These are phyloP conservation scores for Haplographium delicatum DNA, from an alignment of 495 filamentous ascomycete genomes.

Conservation along the genomic window DNA sequence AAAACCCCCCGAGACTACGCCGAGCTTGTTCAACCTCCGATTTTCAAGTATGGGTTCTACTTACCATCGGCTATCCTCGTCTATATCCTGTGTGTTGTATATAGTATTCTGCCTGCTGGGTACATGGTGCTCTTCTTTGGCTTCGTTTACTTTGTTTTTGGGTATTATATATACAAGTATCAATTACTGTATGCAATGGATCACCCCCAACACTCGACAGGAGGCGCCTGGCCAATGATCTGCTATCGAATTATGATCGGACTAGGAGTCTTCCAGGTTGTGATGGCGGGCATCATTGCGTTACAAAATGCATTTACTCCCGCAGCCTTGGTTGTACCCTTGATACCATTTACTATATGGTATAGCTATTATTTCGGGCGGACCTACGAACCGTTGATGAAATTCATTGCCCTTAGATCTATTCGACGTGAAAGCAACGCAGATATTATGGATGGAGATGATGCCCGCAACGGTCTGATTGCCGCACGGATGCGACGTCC, in stretches of 20 bases:
- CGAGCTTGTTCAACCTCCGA: slow-evolving; percentile 72
- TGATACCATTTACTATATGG: slow-evolving; percentile 76
- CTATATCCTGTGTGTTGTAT: slow-evolving; percentile 90
- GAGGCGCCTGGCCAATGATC: slow-evolving; percentile 90
- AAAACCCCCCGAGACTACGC: slow-evolving; percentile 90
- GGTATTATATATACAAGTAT: slow-evolving; percentile 95
- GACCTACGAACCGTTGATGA: slow-evolving; percentile 79
- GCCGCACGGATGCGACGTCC: slow-evolving; percentile 31
- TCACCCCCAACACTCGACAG: slow-evolving; percentile 90
- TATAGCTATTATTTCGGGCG: slow-evolving; percentile 69
- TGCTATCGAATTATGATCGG: slow-evolving; percentile 85
- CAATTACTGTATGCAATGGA: slow-evolving; percentile 98
- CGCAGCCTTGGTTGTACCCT: slow-evolving; percentile 66
- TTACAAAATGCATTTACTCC: slow-evolving; percentile 64
- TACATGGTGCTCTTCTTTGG: slow-evolving; percentile 80
- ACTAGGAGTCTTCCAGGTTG: slow-evolving; percentile 78
- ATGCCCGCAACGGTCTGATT: slow-evolving; percentile 31
- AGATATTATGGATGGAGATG: slow-evolving; percentile 33
- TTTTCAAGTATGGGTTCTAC: slow-evolving; percentile 94
- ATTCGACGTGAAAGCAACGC: slow-evolving; percentile 54
- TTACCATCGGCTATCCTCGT: slow-evolving; percentile 88
- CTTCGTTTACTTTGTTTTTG: slow-evolving; percentile 80
- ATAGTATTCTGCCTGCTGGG: slow-evolving; percentile 80
- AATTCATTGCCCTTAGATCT: slow-evolving; percentile 85
- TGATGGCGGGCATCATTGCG: slow-evolving; percentile 84